phyloP scores from a whole-genome alignment of 257 asterid species.

The Capsicum baccatum region DNA sequence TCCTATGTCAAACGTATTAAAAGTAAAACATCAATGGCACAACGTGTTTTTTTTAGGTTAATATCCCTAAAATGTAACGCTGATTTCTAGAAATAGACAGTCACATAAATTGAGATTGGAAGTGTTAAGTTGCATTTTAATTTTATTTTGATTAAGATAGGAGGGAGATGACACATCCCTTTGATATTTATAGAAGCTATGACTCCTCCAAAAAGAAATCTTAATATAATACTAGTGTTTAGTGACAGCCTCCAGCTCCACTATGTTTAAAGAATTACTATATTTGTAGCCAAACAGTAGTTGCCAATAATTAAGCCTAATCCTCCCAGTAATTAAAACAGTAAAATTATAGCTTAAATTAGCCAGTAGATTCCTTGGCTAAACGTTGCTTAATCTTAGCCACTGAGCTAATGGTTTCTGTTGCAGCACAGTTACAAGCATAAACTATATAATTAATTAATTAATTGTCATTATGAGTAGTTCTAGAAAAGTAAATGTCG shows the following conservation, averaged over 20 bases:
- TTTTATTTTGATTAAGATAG: neutral
- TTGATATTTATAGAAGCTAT: too few species aligned
- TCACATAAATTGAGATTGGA: neutral
- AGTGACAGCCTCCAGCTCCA: neutral
- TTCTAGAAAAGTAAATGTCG: constrained; percentile 12
- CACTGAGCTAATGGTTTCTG: constrained; percentile 21
- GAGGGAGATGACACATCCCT: neutral
- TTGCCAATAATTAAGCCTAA: constrained; percentile 6
- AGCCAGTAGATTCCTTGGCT: neutral
- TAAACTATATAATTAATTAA: constrained; percentile 8
- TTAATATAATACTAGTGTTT: neutral
- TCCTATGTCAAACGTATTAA: too few species aligned
- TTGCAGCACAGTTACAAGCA: neutral
- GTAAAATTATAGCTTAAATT: neutral
- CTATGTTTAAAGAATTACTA: neutral
- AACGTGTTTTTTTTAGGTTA: too few species aligned
- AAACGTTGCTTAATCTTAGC: neutral
- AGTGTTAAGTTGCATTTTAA: neutral
- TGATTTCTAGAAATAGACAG: too few species aligned
- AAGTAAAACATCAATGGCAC: too few species aligned
- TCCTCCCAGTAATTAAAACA: neutral
- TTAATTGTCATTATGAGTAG: neutral
- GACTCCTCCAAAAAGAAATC: too few species aligned
- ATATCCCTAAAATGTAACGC: too few species aligned
- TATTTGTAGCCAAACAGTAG: neutral